Evolutionary conservation across 371 early-diverging fungal species (phyloP).

Genomic region (Mortierella sp.): DNA sequence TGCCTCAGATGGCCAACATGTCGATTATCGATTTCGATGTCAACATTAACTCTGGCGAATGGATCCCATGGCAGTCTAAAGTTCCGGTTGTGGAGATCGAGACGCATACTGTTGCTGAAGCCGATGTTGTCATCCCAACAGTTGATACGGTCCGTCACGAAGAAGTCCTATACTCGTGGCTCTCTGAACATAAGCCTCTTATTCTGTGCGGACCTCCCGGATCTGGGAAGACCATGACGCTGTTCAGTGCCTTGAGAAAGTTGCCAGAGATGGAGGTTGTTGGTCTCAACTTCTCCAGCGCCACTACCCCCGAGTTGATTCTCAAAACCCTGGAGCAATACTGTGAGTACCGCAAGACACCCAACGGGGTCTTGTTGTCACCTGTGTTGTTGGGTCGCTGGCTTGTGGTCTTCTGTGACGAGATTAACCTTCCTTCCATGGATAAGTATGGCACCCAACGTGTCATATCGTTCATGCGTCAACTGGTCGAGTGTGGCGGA

Average conservation of each 20-base stretch:
- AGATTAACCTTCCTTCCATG: constrained; percentile 96
- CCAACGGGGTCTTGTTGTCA: constrained; percentile 90
- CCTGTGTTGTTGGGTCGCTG: constrained; percentile 91
- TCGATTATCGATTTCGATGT: constrained; percentile 96
- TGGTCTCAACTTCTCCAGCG: constrained; percentile 98
- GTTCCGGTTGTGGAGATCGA: constrained; percentile 98
- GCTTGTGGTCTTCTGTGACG: constrained; percentile 99
- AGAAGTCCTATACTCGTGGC: constrained; percentile 94
- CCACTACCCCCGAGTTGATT: constrained; percentile 96
- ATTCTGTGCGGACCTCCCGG: constrained; percentile 99
- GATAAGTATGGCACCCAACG: constrained; percentile 99
- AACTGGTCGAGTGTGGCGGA: constrained; percentile 95
- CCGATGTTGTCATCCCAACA: constrained; percentile 98
- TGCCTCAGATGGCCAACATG: constrained; percentile 75
- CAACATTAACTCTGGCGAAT: constrained; percentile 82
- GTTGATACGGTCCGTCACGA: constrained; percentile 98
- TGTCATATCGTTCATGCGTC: constrained; percentile 96
- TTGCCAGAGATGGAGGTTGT: constrained; percentile 97
- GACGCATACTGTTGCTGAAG: constrained; percentile 92
- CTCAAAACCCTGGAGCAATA: constrained; percentile 97
- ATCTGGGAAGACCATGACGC: constrained; percentile 99
- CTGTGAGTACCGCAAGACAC: constrained; percentile 97
- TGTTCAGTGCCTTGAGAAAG: constrained; percentile 95
- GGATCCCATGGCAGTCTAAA: constrained; percentile 91
- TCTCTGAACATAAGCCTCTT: constrained; percentile 95